Conservation (phyloP, 306 rosid genomes). For the Quercus bicolor region DNA sequence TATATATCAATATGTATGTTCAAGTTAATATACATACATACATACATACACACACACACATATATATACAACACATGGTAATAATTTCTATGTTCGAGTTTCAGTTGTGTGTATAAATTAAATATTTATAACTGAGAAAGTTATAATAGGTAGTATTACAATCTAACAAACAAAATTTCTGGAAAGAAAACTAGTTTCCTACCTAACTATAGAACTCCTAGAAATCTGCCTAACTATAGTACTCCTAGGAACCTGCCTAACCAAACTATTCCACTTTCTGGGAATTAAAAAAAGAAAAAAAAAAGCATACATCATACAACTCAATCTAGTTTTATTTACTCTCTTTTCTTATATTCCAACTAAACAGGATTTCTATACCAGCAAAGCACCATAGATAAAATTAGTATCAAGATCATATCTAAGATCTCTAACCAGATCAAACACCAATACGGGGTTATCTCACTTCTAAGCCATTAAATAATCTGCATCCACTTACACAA, state of each 20-base stretch:
- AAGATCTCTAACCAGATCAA: constrained; percentile 23
- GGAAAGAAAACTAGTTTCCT: too few species aligned
- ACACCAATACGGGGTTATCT: not conserved
- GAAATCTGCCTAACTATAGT: too few species aligned
- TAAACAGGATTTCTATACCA: not conserved
- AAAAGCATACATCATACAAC: not conserved
- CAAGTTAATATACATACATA: too few species aligned
- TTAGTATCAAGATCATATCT: not conserved
- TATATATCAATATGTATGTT: not conserved
- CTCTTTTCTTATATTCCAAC: too few species aligned
- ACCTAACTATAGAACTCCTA: too few species aligned
- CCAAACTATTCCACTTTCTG: not conserved
- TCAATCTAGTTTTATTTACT: not conserved
- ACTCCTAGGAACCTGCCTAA: not conserved
- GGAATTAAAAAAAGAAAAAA: not conserved
- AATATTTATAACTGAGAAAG: not conserved
- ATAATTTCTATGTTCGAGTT: too few species aligned
- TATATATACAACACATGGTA: too few species aligned
- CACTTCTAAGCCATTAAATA: not conserved
- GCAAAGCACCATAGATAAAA: not conserved
- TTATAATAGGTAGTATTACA: too few species aligned
- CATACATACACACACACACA: too few species aligned
- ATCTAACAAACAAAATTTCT: too few species aligned
- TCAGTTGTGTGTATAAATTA: not conserved
- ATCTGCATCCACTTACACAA: not conserved